Evolutionary conservation across 805 yeast genomes (phyloP).

Genomic region (Barnettozyma populi): DNA sequence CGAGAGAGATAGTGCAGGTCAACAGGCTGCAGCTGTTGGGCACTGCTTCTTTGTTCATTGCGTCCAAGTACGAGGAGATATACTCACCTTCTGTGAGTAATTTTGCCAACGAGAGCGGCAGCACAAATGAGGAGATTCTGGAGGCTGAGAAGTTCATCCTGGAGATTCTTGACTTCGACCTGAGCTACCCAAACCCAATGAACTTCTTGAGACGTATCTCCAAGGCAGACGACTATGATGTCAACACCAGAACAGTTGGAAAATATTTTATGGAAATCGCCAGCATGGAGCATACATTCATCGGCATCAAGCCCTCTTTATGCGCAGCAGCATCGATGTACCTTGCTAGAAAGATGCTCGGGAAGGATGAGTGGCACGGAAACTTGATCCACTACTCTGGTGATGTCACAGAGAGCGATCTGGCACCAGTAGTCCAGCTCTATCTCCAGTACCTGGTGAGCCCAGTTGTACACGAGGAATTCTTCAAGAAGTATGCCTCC

Average conservation of each 20-base stretch:
- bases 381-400: slow-evolving; percentile 89
- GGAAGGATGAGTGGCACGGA: slow-evolving; percentile 72
- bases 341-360: slow-evolving; percentile 71
- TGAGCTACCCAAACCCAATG: slow-evolving; percentile 90
- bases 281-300: slow-evolving; percentile 70
- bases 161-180: slow-evolving; percentile 66
- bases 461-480: slow-evolving; percentile 87
- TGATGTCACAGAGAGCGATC: slow-evolving; percentile 70
- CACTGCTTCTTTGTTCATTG: slow-evolving; percentile 79
- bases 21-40: slow-evolving; percentile 82
- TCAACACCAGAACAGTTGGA: slow-evolving; percentile 84
- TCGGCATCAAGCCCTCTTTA: slow-evolving; percentile 73
- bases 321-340: slow-evolving; percentile 91
- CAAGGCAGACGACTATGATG: slow-evolving; percentile 90
- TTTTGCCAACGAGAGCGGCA: slow-evolving; percentile 80
- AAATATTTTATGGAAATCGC: slow-evolving; percentile 81
- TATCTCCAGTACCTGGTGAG: slow-evolving; percentile 70
- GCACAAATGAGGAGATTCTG: slow-evolving; percentile 74
- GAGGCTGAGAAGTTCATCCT: slow-evolving; percentile 81
- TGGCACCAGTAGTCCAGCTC: slow-evolving; percentile 67
- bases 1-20: slow-evolving; percentile 69
- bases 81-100: slow-evolving; percentile 82
- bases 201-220: slow-evolving; percentile 87
- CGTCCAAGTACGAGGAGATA: slow-evolving; percentile 92
- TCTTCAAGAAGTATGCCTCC: slow-evolving; percentile 88